These are phyloP conservation scores for Cryptococcus floricola DNA, from an alignment of 1,284 basidiomycete species.

Conservation along the genomic window DNA sequence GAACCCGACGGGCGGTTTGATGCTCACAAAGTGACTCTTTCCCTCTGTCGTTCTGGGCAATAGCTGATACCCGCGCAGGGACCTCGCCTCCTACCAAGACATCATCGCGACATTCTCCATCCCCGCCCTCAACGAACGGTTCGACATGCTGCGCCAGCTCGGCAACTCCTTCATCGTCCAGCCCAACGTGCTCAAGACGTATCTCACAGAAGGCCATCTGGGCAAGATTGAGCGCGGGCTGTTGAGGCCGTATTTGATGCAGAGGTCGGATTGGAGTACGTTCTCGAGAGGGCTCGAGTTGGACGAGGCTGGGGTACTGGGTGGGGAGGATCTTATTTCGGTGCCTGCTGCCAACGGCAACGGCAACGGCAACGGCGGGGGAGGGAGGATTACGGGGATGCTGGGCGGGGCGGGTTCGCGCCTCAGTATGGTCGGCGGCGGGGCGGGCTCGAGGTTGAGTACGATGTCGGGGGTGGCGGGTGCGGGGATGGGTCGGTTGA, in stretches of 20 bases:
- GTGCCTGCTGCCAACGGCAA: too few relatives aligned
- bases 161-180: slow-evolving; percentile 95
- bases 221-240: slow-evolving; percentile 83
- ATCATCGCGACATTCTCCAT: slow-evolving; percentile 75
- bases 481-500: slow-evolving; percentile 42
- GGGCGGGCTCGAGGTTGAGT: slow-evolving; percentile 22
- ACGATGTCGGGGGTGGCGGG: slow-evolving; percentile 44
- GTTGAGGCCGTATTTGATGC: slow-evolving; percentile 83
- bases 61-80: slow-evolving; percentile 54
- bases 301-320: slow-evolving; percentile 24
- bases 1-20: slow-evolving; percentile 91
- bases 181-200: slow-evolving; percentile 86
- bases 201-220: slow-evolving; percentile 85
- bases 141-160: slow-evolving; percentile 96
- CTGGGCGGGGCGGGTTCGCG: too few relatives aligned
- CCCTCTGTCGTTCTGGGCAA: background rate
- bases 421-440: too few relatives aligned
- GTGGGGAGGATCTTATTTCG: too few relatives aligned
- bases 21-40: slow-evolving; percentile 84
- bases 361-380: too few relatives aligned
- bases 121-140: slow-evolving; percentile 82
- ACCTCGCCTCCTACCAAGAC: slow-evolving; percentile 96
- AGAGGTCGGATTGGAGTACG: slow-evolving; percentile 71
- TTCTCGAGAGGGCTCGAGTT: slow-evolving; percentile 40
- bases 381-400: background rate